A percentile compares a stretch with the other conserved stretches of the same genome.
phyloP scores from a whole-genome alignment of 331 rosid species.

The Acacia concinna region DNA sequence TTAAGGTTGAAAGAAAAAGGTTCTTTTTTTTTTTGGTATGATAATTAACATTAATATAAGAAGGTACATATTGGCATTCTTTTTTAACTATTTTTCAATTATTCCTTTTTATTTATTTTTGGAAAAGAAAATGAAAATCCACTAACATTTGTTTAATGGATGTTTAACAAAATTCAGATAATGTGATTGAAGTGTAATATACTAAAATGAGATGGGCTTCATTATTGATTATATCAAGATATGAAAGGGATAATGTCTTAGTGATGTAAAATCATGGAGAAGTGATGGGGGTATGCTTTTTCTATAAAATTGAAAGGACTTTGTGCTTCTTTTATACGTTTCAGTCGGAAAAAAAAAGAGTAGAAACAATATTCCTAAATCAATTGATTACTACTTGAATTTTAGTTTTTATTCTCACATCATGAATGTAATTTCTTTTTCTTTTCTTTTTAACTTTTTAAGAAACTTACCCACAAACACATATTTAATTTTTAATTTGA shows the following conservation, averaged over 20 bases:
- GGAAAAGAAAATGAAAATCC: neutral
- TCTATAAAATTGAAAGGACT: neutral
- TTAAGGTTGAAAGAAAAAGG: no score
- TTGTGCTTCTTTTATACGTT: neutral
- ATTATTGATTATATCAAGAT: no score
- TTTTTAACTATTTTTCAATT: neutral
- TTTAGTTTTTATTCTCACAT: neutral
- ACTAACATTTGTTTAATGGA: neutral
- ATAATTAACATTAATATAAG: no score
- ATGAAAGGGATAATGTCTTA: neutral
- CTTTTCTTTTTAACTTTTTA: neutral
- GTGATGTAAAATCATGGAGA: neutral
- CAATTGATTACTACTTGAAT: neutral
- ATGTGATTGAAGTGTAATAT: neutral
- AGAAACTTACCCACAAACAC: neutral
- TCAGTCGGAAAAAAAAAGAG: no score
- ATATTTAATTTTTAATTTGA: neutral
- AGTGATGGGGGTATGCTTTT: neutral
- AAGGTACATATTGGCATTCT: no score
- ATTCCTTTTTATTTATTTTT: neutral
- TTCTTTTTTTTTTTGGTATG: no score
- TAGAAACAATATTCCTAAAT: neutral
- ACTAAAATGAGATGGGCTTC: neutral
- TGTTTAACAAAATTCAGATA: neutral
- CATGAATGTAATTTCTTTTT: neutral